Conservation (phyloP, 768 basidiomycete species). For the Tulasnella sp. region DNA sequence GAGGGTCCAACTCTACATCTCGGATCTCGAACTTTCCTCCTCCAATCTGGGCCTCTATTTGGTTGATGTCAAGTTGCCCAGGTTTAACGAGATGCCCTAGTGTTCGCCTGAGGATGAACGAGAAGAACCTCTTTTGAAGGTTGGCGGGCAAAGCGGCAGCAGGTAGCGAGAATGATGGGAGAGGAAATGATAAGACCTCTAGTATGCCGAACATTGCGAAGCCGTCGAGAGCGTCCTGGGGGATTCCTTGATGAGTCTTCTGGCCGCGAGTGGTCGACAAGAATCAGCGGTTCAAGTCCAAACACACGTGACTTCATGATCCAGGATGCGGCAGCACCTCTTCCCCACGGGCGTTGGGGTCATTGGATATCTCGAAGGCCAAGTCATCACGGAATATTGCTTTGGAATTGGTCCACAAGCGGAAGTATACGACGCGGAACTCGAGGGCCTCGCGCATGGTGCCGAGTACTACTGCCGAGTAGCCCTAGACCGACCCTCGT, state of each 20-base stretch:
- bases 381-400: too few relatives aligned
- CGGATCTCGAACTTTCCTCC: conserved; percentile 84
- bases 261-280: background rate
- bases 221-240: background rate
- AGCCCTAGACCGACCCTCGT: too few relatives aligned
- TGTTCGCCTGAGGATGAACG: conserved; percentile 77
- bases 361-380: too few relatives aligned
- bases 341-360: too few relatives aligned
- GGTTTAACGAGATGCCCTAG: conserved; percentile 84
- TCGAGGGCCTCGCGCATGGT: too few relatives aligned
- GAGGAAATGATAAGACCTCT: conserved; percentile 23
- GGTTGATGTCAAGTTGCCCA: conserved; percentile 79
- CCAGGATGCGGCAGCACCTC: background rate
- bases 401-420: too few relatives aligned
- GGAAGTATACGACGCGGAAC: too few relatives aligned
- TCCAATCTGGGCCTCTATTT: conserved; percentile 91
- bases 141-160: conserved; percentile 43
- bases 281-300: conserved; percentile 10
- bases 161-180: conserved; percentile 37
- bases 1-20: conserved; percentile 71
- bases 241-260: background rate
- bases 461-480: too few relatives aligned
- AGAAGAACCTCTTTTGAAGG: conserved; percentile 85
- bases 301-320: background rate
- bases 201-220: background rate